Base-by-base conservation (phyloP, 1,284 basidiomycete species). In the Lentinula novae-zelandiae region DNA sequence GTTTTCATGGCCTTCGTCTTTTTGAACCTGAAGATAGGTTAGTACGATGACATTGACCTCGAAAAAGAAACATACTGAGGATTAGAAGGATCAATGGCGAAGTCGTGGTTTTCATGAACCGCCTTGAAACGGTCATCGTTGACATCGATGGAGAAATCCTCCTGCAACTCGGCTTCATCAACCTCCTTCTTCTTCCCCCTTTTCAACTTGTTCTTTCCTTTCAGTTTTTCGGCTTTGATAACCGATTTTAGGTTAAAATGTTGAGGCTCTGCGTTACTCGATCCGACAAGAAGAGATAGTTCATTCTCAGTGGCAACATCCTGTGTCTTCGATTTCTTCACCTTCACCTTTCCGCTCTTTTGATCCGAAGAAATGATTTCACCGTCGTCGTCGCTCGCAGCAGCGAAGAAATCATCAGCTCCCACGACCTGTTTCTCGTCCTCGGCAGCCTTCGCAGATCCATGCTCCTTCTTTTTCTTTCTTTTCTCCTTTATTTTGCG, bases 181-280 rank as follows among this genome's bases (percentile, higher is more conserved):
- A 80, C 79, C 6, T 73, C 74, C 27, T 71, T 72, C 58, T 75
- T 73, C 58, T 75, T 73, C 57, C 79, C 79, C 56, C 75, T 77
- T 63, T 73, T 73, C 64, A 76, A 77, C 65, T 78, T 17, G 17
- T 17, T 84, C 60, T 80, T 83, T 62, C 77, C 76, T 68, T 86
- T 89, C 66, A 77, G 75, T 57, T 73, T 73, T 74, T 98, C 96
- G 0, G 89, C 86, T 70, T 92, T 92, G 58, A 98, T 73, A 39
- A 98, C 86, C 40, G 95, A 88, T 69, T 93, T 92, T 83, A 98
- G 89, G 69, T 94, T 87, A 74, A 99, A 99, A 73, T 99, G 95
- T 58, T 85, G 82, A 5, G 84, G 78, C 62, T 86, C 87, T 9
- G 74, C 74, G 22, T 82, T 78, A 63, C 87, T 84, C 2, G 85